These are phyloP conservation scores for Coffea canephora DNA, from an alignment of 257 asterid species.

Conservation along the genomic window DNA sequence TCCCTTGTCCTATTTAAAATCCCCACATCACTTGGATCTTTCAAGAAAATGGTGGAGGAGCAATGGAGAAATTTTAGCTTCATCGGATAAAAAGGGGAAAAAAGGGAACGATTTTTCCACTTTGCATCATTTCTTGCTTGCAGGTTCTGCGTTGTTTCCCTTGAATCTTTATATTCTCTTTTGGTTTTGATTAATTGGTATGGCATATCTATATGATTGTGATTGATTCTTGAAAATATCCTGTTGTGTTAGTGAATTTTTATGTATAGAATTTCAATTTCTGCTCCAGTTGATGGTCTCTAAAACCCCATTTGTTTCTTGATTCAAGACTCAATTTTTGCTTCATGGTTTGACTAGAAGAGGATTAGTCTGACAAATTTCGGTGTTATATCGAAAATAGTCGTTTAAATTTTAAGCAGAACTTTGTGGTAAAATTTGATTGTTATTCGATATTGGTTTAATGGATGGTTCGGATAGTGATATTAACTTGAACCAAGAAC, in stretches of 20 bases:
- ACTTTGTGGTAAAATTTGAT: not conserved
- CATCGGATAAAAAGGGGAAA: not conserved
- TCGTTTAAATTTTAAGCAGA: constrained; percentile 21
- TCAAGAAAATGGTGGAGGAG: not conserved
- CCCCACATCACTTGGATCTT: not conserved
- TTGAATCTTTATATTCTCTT: not conserved
- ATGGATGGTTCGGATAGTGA: constrained; percentile 57
- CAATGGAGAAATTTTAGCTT: not conserved
- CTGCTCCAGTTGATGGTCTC: not conserved
- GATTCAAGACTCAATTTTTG: not conserved
- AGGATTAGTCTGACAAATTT: constrained; percentile 6
- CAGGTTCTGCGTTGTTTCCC: constrained; percentile 1
- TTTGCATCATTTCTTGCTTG: not conserved
- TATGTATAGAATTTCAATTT: not conserved
- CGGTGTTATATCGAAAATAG: constrained; percentile 17
- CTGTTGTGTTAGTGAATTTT: not conserved
- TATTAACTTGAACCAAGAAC: constrained; percentile 83
- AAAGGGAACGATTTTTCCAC: not conserved
- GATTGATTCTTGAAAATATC: not conserved
- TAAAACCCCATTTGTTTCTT: not conserved
- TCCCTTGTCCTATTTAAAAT: no score
- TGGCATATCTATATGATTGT: not conserved
- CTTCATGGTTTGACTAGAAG: not conserved
- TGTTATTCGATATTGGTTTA: constrained; percentile 48
- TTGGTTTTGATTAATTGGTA: not conserved